Evolutionary conservation across 1,284 basidiomycete species (phyloP).

Genomic region (Vanrija sp.): DNA sequence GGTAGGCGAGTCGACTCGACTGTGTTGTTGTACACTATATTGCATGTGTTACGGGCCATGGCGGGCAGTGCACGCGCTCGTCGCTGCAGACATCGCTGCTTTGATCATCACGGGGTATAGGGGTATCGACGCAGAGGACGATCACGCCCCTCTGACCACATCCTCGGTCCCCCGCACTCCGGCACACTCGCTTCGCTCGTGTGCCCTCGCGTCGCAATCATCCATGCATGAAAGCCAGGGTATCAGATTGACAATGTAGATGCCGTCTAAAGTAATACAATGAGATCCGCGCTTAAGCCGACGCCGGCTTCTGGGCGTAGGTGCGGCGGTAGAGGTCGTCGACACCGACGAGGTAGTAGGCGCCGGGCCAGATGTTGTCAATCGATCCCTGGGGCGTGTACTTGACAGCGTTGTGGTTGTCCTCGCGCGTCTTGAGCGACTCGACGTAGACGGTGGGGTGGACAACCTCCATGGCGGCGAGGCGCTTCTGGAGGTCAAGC

Average conservation of each 20-base stretch:
- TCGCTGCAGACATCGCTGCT: no score
- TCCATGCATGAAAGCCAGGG: constrained; percentile 1
- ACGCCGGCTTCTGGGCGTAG: constrained; percentile 56
- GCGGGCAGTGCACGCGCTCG: no score
- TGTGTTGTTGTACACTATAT: no score
- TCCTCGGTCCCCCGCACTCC: neutral
- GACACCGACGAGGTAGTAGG: constrained; percentile 89
- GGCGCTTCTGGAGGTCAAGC: constrained; percentile 70
- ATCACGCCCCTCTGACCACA: no score
- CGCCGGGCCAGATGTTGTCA: constrained; percentile 89
- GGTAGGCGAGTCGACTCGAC: neutral
- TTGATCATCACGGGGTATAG: no score
- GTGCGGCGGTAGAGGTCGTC: constrained; percentile 90
- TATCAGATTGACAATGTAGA: constrained; percentile 5
- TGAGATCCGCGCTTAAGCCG: constrained; percentile 4
- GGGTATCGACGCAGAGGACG: no score
- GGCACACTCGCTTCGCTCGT: neutral
- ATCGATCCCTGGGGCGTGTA: constrained; percentile 82
- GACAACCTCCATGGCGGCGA: constrained; percentile 84
- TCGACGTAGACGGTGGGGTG: constrained; percentile 81
- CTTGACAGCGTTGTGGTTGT: constrained; percentile 87
- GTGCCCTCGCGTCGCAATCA: neutral
- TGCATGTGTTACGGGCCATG: no score
- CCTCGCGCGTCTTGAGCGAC: constrained; percentile 78
- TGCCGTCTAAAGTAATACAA: constrained; percentile 3